A percentile compares a stretch with the other conserved stretches of the same genome.
Evolutionary conservation across 768 basidiomycete species (phyloP).

Genomic region (Termitomyces sp.): DNA sequence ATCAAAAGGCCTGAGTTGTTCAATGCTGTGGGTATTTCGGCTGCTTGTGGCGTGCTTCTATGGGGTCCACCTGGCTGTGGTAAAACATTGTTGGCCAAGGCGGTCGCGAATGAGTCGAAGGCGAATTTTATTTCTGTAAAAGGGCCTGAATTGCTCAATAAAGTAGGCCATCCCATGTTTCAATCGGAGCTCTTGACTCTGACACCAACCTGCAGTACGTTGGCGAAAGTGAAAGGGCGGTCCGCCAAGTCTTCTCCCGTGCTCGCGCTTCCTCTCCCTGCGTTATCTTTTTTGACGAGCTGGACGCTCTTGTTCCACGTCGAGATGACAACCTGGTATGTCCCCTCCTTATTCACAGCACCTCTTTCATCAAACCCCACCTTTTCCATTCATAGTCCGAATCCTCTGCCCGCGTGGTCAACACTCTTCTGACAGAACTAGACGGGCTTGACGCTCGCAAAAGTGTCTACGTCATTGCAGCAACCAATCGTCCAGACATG

Average conservation of each 20-base stretch:
- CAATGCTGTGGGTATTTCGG: conserved; percentile 80
- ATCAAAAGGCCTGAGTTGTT: conserved; percentile 89
- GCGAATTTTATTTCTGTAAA: conserved; percentile 99
- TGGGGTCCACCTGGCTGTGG: conserved; percentile 99
- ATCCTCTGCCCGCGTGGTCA: conserved; percentile 88
- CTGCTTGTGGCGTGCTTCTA: conserved; percentile 89
- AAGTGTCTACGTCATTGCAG: conserved; percentile 88
- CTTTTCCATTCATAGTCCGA: conserved; percentile 55
- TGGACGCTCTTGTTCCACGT: conserved; percentile 87
- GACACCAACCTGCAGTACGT: conserved; percentile 61
- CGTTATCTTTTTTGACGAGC: conserved; percentile 93
- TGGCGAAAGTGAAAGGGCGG: conserved; percentile 93
- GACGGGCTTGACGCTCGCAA: conserved; percentile 87
- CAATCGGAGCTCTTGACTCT: not conserved
- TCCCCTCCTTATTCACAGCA: conserved; percentile 4
- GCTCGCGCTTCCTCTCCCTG: conserved; percentile 93
- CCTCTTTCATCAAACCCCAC: not conserved
- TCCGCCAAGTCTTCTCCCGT: conserved; percentile 90
- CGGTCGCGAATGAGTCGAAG: conserved; percentile 91
- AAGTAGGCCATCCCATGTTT: conserved; percentile 42
- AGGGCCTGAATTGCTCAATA: conserved; percentile 94
- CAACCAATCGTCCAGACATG: conserved; percentile 95
- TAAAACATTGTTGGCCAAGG: conserved; percentile 96
- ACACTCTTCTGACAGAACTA: conserved; percentile 90
- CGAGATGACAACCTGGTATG: conserved; percentile 84